Base-by-base conservation (phyloP, 1,284 basidiomycete genomes). In the Veloporphyrellus conicus region DNA sequence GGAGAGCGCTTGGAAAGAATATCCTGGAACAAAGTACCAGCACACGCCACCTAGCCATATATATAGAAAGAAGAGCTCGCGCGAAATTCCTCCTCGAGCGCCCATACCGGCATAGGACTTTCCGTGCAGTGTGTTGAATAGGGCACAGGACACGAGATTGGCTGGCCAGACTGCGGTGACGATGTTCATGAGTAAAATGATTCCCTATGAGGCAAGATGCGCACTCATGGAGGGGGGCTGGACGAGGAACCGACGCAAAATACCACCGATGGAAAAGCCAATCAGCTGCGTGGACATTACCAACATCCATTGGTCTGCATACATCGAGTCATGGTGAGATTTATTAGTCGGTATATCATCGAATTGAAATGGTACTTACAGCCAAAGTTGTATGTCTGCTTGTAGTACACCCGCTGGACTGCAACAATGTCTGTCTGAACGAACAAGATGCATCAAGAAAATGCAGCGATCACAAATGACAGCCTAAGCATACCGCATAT, bases 281-380 rank as follows among this genome's bases (percentile, higher is more conserved):
- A 91, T 84, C 43, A 93, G 69, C 61, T 94, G 87, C 0, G 89
- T 87, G 14, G 89, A 84, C 72, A 95, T 80, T n/a, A 90, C 78
- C 36, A 93, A 66, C 63, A 94, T 74, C 75, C 83, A 81, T 75
- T 86, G 80, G 76, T 84, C 71, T 67, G 77, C 63, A 18, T 23
- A n/a, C 9, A 20, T 43, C 1, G 7, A 15, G 18, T 74, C 80
- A 29, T 57, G 69, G 61, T 15, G 6, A 35, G 16, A 29, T 37
- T 19, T 4, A 20, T 12, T 11, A 14, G 6, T 37, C 15, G 2
- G 12, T 15, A 3, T 8, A 39, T n/a, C n/a, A 39, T 16, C 4
- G 39, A 11, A 18, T 35, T 11, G n/a, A 22, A 32, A 32, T 10
- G 4, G 11, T 1, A 68, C 77, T 54, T 50, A 81, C 78, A 87